Conservation (phyloP, 208 protist genomes). For the Crithidia acanthocephali region DNA sequence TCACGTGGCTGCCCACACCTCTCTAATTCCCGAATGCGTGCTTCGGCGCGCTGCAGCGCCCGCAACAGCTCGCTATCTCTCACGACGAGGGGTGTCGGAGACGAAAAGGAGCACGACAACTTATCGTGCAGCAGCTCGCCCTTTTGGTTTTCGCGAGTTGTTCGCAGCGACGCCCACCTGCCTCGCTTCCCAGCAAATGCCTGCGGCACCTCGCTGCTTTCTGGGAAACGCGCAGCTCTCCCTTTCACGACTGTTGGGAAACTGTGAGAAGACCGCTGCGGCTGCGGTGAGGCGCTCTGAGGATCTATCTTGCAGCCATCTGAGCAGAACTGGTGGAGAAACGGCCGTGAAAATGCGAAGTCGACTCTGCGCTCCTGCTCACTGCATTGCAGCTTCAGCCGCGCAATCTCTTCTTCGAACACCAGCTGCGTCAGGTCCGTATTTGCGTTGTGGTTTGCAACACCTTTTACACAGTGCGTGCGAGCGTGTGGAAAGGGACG, state of each 20-base stretch:
- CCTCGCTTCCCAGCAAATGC: neutral
- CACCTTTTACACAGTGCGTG: neutral
- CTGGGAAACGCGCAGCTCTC: neutral
- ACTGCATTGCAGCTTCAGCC: constrained; percentile 20
- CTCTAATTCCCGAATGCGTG: constrained; percentile 49
- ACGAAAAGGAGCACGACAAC: neutral
- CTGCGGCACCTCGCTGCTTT: neutral
- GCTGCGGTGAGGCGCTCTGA: neutral
- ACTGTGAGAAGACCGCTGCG: neutral
- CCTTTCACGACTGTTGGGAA: neutral
- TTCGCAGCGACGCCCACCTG: neutral
- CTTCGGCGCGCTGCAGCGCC: constrained; percentile 56
- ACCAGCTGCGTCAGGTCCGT: constrained; percentile 5
- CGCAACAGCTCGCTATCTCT: constrained; percentile 76
- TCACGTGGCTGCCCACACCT: neutral
- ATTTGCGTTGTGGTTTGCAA: neutral
- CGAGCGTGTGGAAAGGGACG: neutral
- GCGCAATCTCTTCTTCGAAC: constrained; percentile 21
- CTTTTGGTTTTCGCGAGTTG: neutral
- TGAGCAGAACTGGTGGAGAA: no score
- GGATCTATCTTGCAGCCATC: neutral
- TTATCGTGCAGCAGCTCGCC: neutral
- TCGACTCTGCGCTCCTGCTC: constrained; percentile 30
- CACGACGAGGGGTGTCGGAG: constrained; percentile 22
- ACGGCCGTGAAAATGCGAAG: constrained; percentile 14